These are phyloP conservation scores for Pseudozyma flocculosa DNA, from an alignment of 1,284 basidiomycete genomes.

Conservation along the genomic window DNA sequence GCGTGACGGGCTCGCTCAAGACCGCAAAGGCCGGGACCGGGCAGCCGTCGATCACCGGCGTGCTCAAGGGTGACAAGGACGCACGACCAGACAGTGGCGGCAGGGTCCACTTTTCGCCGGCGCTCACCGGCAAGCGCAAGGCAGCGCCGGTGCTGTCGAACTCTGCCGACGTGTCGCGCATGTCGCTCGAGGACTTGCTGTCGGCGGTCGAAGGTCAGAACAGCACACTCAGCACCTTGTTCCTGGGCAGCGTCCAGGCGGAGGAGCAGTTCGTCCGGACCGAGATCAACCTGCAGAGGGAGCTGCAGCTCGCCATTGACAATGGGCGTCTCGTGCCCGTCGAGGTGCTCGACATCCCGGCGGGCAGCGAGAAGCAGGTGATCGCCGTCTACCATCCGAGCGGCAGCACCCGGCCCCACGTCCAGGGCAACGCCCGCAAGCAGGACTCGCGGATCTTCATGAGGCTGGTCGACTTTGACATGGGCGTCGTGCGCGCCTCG, in stretches of 20 bases:
- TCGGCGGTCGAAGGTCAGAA: slow-evolving; percentile 60
- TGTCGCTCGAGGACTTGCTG: slow-evolving; percentile 60
- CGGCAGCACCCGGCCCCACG: slow-evolving; percentile 61
- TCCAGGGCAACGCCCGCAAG: slow-evolving; percentile 60
- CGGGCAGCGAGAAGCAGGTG: slow-evolving; percentile 58
- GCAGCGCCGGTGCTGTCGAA: slow-evolving; percentile 44
- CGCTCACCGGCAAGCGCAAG: slow-evolving; percentile 54
- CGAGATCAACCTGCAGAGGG: slow-evolving; percentile 60
- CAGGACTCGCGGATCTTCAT: slow-evolving; percentile 62
- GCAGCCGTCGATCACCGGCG: neutral
- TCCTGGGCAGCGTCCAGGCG: slow-evolving; percentile 59
- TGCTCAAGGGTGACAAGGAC: slow-evolving; percentile 25
- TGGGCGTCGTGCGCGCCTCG: slow-evolving; percentile 33
- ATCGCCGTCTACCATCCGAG: slow-evolving; percentile 61
- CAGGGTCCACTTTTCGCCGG: slow-evolving; percentile 48
- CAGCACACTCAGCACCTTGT: slow-evolving; percentile 55
- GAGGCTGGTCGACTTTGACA: slow-evolving; percentile 61
- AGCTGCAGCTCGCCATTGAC: slow-evolving; percentile 59
- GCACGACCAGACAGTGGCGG: slow-evolving; percentile 15
- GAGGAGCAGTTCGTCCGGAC: slow-evolving; percentile 62
- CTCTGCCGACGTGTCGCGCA: slow-evolving; percentile 57
- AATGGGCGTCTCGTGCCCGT: slow-evolving; percentile 59
- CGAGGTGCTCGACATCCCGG: slow-evolving; percentile 56
- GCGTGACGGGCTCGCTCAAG: slow-evolving; percentile 2
- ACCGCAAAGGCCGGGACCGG: neutral